Percentiles rank a stretch among this genome's conserved stretches.
phyloP scores from a whole-genome alignment of 2,329 filamentous ascomycete genomes.

The Alternaria brassicicola region DNA sequence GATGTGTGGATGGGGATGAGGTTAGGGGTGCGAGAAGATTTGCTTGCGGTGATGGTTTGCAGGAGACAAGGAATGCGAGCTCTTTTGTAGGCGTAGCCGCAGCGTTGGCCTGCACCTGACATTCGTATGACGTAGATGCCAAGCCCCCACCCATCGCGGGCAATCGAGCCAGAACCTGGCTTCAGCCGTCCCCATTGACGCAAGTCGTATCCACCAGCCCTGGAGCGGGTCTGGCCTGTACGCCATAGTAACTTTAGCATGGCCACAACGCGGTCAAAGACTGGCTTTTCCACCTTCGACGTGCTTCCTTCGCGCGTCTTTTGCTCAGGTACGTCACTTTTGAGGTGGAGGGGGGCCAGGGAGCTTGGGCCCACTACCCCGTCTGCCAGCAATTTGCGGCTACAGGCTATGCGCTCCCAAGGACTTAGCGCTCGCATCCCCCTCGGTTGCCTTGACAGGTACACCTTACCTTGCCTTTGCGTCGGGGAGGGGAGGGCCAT shows the following conservation, averaged over 20 bases:
- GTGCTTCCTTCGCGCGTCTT: slow-evolving; percentile 3
- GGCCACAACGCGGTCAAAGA: slow-evolving; percentile 8
- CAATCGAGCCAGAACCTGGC: slow-evolving; percentile 23
- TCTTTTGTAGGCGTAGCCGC: slow-evolving; percentile 41
- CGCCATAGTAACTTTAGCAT: slow-evolving; percentile 12
- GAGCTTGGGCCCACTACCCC: slow-evolving; percentile 15
- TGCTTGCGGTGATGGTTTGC: slow-evolving; percentile 22
- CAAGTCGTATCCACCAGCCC: slow-evolving; percentile 17
- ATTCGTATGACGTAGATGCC: slow-evolving; percentile 38
- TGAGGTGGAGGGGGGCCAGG: slow-evolving; percentile 4
- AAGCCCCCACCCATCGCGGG: slow-evolving; percentile 19
- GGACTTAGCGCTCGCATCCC: slow-evolving; percentile 15
- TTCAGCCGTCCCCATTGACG: slow-evolving; percentile 26
- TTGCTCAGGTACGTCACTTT: slow-evolving; percentile 27
- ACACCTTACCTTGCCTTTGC: slow-evolving; percentile 12
- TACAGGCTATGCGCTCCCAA: slow-evolving; percentile 4
- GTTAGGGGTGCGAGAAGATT: slow-evolving; percentile 14
- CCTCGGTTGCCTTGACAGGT: slow-evolving; percentile 11
- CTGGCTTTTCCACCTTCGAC: slow-evolving; percentile 8
- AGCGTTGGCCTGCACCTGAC: slow-evolving; percentile 37
- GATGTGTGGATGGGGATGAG: slow-evolving; percentile 22
- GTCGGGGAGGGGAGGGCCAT: neutral
- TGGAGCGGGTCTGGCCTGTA: slow-evolving; percentile 24
- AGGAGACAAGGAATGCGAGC: slow-evolving; percentile 33
- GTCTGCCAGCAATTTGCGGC: slow-evolving; percentile 9